A percentile compares a stretch with the other conserved stretches of the same genome.
Conservation (phyloP, 768 basidiomycete genomes). For the Naganishia kalamii region DNA sequence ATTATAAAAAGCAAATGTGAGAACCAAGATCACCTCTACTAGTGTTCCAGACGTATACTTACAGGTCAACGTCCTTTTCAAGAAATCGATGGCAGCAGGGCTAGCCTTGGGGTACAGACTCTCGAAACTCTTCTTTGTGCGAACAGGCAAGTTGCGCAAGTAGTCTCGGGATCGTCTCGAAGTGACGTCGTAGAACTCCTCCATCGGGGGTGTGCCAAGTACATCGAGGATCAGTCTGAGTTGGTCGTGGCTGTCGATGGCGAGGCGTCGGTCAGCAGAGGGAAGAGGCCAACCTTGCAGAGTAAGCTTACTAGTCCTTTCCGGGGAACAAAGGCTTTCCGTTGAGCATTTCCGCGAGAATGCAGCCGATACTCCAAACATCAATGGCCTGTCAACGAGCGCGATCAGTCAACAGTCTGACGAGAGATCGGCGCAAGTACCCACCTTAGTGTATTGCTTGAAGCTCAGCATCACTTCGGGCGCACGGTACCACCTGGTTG, state of each 20-base stretch:
- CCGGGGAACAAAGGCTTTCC: slow-evolving; percentile 96
- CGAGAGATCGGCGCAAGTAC: not conserved
- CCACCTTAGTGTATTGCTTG: slow-evolving; percentile 91
- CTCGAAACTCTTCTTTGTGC: slow-evolving; percentile 74
- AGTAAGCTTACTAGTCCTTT: slow-evolving; percentile 60
- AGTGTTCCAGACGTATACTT: slow-evolving; percentile 6
- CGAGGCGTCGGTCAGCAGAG: not conserved
- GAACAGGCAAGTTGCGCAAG: slow-evolving; percentile 87
- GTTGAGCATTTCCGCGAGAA: slow-evolving; percentile 85
- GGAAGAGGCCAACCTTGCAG: not conserved
- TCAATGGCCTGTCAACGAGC: slow-evolving; percentile 40
- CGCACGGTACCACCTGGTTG: slow-evolving; percentile 69
- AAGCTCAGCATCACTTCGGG: slow-evolving; percentile 92
- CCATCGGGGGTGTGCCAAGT: slow-evolving; percentile 90
- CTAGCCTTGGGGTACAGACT: slow-evolving; percentile 86
- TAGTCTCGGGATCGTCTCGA: slow-evolving; percentile 81
- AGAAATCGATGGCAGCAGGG: slow-evolving; percentile 66
- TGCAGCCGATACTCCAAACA: slow-evolving; percentile 50
- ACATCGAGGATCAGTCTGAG: slow-evolving; percentile 91
- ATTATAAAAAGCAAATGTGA: not conserved
- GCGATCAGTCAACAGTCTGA: not conserved
- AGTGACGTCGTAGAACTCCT: slow-evolving; percentile 96
- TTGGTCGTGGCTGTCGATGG: slow-evolving; percentile 71
- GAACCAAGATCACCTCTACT: not conserved
- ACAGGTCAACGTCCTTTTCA: slow-evolving; percentile 72